phyloP scores from a whole-genome alignment of 1,284 basidiomycete genomes.

The Moesziomyces aphidis region DNA sequence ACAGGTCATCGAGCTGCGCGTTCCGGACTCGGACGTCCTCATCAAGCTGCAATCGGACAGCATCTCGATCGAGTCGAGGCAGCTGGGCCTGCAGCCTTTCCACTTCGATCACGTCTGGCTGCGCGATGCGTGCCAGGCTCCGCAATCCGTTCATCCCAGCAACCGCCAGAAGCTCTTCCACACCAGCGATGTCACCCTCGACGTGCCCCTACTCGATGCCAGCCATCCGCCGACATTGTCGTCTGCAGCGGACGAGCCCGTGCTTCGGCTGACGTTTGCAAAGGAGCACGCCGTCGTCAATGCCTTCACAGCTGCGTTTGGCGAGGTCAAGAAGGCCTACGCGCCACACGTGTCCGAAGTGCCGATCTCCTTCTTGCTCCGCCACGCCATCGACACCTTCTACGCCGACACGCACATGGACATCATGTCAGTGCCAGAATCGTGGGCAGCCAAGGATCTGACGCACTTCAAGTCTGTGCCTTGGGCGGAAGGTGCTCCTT shows the following conservation, averaged over 20 bases:
- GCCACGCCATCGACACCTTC: slow-evolving; percentile 70
- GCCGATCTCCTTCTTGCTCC: slow-evolving; percentile 66
- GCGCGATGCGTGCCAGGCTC: slow-evolving; percentile 74
- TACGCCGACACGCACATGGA: slow-evolving; percentile 61
- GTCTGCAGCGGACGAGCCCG: slow-evolving; percentile 20
- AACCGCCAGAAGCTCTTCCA: slow-evolving; percentile 81
- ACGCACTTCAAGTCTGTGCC: slow-evolving; percentile 48
- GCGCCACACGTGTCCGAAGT: slow-evolving; percentile 66
- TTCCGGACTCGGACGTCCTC: slow-evolving; percentile 30
- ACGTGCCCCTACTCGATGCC: slow-evolving; percentile 70
- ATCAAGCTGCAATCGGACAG: slow-evolving; percentile 28
- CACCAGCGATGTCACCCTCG: slow-evolving; percentile 72
- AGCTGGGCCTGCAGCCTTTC: slow-evolving; percentile 47
- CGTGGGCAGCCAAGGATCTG: slow-evolving; percentile 61
- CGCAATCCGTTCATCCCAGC: slow-evolving; percentile 77
- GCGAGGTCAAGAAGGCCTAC: slow-evolving; percentile 16
- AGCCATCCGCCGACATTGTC: slow-evolving; percentile 49
- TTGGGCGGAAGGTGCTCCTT: slow-evolving; percentile 23
- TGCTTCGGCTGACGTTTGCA: slow-evolving; percentile 41
- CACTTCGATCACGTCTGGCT: slow-evolving; percentile 69
- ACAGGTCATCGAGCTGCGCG: slow-evolving; percentile 11
- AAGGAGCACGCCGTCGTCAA: slow-evolving; percentile 50
- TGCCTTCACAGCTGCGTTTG: slow-evolving; percentile 55
- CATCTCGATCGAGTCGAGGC: slow-evolving; percentile 65
- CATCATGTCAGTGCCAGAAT: slow-evolving; percentile 43